phyloP scores from a whole-genome alignment of 768 basidiomycete genomes.

The Rhizopogon vesiculosus region DNA sequence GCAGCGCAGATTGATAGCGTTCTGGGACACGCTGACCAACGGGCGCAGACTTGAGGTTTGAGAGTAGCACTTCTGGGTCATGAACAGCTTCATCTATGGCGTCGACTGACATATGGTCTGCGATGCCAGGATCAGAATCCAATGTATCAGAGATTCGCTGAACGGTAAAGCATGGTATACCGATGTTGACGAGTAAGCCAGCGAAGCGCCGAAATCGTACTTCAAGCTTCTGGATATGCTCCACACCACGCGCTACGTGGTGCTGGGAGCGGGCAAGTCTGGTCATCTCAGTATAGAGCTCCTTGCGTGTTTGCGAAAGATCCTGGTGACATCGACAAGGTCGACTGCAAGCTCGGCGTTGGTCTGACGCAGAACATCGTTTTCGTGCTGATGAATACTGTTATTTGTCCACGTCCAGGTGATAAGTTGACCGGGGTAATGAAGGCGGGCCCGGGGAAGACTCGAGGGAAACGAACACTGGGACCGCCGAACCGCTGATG shows the following conservation, averaged over 20 bases:
- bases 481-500: constrained; percentile 4
- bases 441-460: constrained; percentile 17
- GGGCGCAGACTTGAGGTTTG: constrained; percentile 33
- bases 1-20: constrained; percentile 42
- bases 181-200: constrained; percentile 20
- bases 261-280: constrained; percentile 21
- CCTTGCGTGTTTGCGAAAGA: constrained; percentile 23
- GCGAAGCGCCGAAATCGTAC: constrained; percentile 18
- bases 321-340: constrained; percentile 23
- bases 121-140: constrained; percentile 23
- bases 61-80: constrained; percentile 36
- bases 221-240: constrained; percentile 23
- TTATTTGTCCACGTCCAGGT: constrained; percentile 7
- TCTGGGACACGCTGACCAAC: constrained; percentile 33
- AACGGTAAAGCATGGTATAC: constrained; percentile 19
- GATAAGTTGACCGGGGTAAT: constrained; percentile 6
- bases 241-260: constrained; percentile 15
- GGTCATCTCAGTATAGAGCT: constrained; percentile 25
- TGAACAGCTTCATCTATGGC: constrained; percentile 39
- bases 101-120: constrained; percentile 39
- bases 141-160: constrained; percentile 17
- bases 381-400: not conserved
- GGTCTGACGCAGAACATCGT: constrained; percentile 11
- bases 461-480: constrained; percentile 20
- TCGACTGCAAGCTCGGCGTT: constrained; percentile 19